phyloP scores from a whole-genome alignment of 2,329 filamentous ascomycete species.

The Fonsecaea pedrosoi region DNA sequence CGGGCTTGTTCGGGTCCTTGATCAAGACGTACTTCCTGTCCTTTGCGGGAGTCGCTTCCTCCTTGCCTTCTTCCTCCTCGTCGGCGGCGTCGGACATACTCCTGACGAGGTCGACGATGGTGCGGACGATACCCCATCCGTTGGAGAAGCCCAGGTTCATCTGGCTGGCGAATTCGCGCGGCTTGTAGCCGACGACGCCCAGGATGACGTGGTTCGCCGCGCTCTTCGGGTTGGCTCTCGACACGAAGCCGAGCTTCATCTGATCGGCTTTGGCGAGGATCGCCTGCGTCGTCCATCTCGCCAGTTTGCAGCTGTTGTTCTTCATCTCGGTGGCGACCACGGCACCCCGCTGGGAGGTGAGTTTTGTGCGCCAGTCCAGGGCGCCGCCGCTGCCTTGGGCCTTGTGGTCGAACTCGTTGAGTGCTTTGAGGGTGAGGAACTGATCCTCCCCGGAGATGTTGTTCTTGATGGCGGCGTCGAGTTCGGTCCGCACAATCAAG shows the following conservation, averaged over 20 bases:
- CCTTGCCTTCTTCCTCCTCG: slow-evolving; percentile 37
- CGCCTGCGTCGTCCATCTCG: slow-evolving; percentile 94
- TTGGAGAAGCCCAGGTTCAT: slow-evolving; percentile 98
- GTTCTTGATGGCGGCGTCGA: slow-evolving; percentile 96
- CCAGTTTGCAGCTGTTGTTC: slow-evolving; percentile 99
- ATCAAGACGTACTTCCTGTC: slow-evolving; percentile 60
- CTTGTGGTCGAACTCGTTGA: slow-evolving; percentile 99
- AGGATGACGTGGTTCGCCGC: slow-evolving; percentile 95
- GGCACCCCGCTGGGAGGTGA: slow-evolving; percentile 91
- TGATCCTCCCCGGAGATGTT: slow-evolving; percentile 90
- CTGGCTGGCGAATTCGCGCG: slow-evolving; percentile 92
- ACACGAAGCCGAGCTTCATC: slow-evolving; percentile 99
- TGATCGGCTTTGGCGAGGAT: slow-evolving; percentile 96
- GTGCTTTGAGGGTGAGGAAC: slow-evolving; percentile 87
- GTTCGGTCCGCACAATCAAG: slow-evolving; percentile 90
- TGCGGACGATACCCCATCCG: slow-evolving; percentile 98
- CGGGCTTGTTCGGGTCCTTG: slow-evolving; percentile 95
- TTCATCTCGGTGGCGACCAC: slow-evolving; percentile 99
- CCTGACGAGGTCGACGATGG: slow-evolving; percentile 83
- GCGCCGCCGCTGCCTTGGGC: slow-evolving; percentile 93
- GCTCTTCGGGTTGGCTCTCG: slow-evolving; percentile 87
- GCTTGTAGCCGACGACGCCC: slow-evolving; percentile 97
- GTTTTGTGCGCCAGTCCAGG: slow-evolving; percentile 95
- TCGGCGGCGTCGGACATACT: slow-evolving; percentile 50
- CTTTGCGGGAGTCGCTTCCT: slow-evolving; percentile 41